Base-by-base conservation (phyloP, 768 basidiomycete species). In the Crepidotus variabilis region DNA sequence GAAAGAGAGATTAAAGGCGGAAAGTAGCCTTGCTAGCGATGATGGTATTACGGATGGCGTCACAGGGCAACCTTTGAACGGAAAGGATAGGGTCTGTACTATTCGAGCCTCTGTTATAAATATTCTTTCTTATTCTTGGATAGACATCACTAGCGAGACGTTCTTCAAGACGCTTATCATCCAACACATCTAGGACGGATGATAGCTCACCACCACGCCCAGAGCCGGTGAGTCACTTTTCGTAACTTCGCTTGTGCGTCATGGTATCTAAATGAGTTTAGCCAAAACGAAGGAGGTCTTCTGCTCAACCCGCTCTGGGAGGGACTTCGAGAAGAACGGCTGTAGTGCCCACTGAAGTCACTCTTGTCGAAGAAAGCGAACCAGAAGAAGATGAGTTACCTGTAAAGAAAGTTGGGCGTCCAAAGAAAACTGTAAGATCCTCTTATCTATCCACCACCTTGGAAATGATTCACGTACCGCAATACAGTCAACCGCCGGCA, bases 1-100 rank as follows among this genome's bases (percentile, higher is more conserved):
- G 68, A 84, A 78, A 57, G 86, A 92, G 59, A 76, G 83, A 47
- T 56, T 85, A 36, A 84, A 83, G 72, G 82, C 77, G 60, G 81
- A 84, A 67, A 85, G 83, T 51, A 91, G 88, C 60, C 69, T 79
- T 51, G 85, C 92, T 5, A 92, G 90, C 63, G 88, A 90, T 58
- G 86, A 90, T 55, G 92, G 91, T 4, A 93, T 94, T 52, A 83
- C 75, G 36, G 89, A 94, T 68, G 92, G 92, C 20, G 59, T 85
- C n/a, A 92, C 92, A 6, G 92, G 92, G n/a, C 70, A 79, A 66
- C 86, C 80, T 34, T 69, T 93, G 57, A 75, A 70, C 62, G 77
- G 72, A 47, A 73, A 69, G 50, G 64, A 67, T 49, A 80, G 78
- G 75, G 85, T 84, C 52, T 50, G 68, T 55, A 50, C 47, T 39